phyloP scores from a whole-genome alignment of 148 eudicot species.

The Camellia granthamiana region DNA sequence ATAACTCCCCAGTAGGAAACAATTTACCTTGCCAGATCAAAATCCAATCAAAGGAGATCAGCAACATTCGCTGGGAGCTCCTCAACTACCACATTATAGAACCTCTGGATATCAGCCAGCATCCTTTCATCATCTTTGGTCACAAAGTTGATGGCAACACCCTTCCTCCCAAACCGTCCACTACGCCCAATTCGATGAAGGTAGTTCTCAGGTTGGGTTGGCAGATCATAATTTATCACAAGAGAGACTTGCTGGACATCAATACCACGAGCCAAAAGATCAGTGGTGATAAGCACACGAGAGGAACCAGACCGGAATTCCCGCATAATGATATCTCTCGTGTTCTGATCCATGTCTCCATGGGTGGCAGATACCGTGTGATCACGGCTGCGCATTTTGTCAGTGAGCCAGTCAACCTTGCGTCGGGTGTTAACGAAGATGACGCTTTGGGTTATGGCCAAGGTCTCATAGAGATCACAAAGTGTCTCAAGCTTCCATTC shows the following conservation, averaged over 20 bases:
- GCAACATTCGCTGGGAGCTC: slow-evolving; percentile 54
- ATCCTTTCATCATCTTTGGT: slow-evolving; percentile 44
- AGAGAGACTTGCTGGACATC: slow-evolving; percentile 81
- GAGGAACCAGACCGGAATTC: slow-evolving; percentile 80
- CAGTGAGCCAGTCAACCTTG: slow-evolving; percentile 82
- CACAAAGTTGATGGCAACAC: slow-evolving; percentile 47
- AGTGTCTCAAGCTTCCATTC: slow-evolving; percentile 81
- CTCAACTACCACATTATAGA: slow-evolving; percentile 43
- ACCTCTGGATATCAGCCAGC: slow-evolving; percentile 49
- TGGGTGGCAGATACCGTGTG: slow-evolving; percentile 79
- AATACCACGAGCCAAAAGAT: slow-evolving; percentile 77
- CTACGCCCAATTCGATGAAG: slow-evolving; percentile 78
- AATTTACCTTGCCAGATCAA: neutral
- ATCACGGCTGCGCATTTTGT: slow-evolving; percentile 72
- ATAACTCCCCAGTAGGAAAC: neutral
- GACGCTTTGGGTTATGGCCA: slow-evolving; percentile 74
- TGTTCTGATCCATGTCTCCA: slow-evolving; percentile 84
- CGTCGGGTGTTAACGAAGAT: slow-evolving; percentile 71
- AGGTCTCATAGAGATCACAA: slow-evolving; percentile 65
- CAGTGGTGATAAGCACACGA: slow-evolving; percentile 71
- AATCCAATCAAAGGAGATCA: slow-evolving; percentile 32
- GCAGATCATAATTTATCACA: slow-evolving; percentile 72
- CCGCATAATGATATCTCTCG: slow-evolving; percentile 67
- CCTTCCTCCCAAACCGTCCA: slow-evolving; percentile 33
- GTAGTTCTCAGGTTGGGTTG: slow-evolving; percentile 78